Evolutionary conservation across 2,329 filamentous ascomycete genomes (phyloP).

Genomic region (Arthrobotrys sinensis): DNA sequence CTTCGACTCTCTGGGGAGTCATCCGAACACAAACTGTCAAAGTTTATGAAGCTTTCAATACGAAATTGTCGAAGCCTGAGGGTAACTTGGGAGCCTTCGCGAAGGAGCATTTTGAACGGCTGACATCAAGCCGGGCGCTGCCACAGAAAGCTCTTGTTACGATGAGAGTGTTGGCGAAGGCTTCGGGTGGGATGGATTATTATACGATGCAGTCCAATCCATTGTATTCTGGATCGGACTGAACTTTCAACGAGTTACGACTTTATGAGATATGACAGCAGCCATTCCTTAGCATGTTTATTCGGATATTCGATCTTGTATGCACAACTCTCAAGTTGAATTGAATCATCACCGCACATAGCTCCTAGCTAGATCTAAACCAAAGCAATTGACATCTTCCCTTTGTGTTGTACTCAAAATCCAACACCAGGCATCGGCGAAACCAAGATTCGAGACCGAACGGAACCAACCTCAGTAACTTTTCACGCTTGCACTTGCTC

Average conservation of each 20-base stretch:
- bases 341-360: not conserved
- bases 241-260: not conserved
- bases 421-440: constrained; percentile 2
- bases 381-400: too few relatives aligned
- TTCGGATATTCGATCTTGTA: not conserved
- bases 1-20: not conserved
- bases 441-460: not conserved
- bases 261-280: not conserved
- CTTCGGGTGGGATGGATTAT: constrained; percentile 34
- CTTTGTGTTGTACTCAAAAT: constrained; percentile 12
- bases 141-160: constrained; percentile 47
- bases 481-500: constrained; percentile 27
- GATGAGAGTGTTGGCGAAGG: constrained; percentile 28
- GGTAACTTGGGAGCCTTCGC: not conserved
- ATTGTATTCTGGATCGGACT: not conserved
- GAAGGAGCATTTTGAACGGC: constrained; percentile 6
- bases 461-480: constrained; percentile 13
- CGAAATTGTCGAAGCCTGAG: not conserved
- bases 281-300: not conserved
- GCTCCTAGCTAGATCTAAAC: too few relatives aligned
- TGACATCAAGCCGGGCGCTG: constrained; percentile 8
- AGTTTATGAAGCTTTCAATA: constrained; percentile 7
- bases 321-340: not conserved
- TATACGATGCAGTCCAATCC: constrained; percentile 15
- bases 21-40: constrained; percentile 8